Percentiles rank a stretch among this genome's conserved stretches.
phyloP scores from a whole-genome alignment of 2,329 filamentous ascomycete species.

The Ophiostoma triangulosporum region DNA sequence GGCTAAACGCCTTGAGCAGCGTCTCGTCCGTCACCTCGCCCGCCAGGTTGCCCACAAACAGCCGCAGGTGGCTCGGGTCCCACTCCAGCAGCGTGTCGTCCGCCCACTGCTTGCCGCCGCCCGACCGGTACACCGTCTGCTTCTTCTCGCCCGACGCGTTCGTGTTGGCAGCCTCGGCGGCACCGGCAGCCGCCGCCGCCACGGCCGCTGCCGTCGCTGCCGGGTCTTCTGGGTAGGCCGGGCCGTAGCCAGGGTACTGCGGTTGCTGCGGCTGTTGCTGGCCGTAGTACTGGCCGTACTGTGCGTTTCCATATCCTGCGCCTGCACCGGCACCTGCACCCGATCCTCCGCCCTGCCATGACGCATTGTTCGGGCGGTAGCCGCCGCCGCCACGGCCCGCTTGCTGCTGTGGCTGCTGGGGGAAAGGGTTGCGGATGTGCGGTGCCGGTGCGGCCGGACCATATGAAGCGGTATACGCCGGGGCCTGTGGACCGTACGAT shows the following conservation, averaged over 20 bases:
- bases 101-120: constrained; percentile 86
- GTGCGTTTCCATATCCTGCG: neutral
- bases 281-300: constrained; percentile 5
- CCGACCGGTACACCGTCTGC: constrained; percentile 78
- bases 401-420: constrained; percentile 18
- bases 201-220: neutral
- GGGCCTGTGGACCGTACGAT: constrained; percentile 3
- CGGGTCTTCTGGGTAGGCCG: neutral
- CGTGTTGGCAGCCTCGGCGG: constrained; percentile 10
- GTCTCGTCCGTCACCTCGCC: constrained; percentile 97
- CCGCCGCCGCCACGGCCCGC: constrained; percentile 20
- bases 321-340: neutral
- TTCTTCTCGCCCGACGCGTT: constrained; percentile 42
- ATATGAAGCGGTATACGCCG: neutral
- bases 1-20: constrained; percentile 81
- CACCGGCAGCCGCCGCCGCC: neutral
- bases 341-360: constrained; percentile 56
- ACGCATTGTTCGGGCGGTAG: constrained; percentile 64
- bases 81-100: constrained; percentile 83
- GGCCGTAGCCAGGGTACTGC: neutral
- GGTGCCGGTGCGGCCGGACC: constrained; percentile 20
- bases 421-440: constrained; percentile 57
- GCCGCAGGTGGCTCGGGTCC: constrained; percentile 85
- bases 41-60: constrained; percentile 93
- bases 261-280: constrained; percentile 2